Conservation (phyloP, 2,329 filamentous ascomycete species). For the Scedosporium aurantiacum region DNA sequence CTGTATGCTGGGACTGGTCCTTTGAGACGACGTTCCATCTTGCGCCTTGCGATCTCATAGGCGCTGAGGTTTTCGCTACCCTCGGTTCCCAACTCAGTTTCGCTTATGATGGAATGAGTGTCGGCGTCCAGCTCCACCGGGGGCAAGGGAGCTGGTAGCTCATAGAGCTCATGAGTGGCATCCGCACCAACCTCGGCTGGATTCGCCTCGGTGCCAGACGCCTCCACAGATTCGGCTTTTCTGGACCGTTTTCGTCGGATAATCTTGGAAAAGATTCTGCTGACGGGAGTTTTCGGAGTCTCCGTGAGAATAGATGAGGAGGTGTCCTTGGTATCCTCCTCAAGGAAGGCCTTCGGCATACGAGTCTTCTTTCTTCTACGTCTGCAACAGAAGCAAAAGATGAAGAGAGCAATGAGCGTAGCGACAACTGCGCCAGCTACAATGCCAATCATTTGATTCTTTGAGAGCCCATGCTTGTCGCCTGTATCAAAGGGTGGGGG, state of each 20-base stretch:
- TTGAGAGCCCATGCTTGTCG: constrained; percentile 21
- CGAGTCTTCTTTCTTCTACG: constrained; percentile 19
- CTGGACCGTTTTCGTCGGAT: constrained; percentile 23
- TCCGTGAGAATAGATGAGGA: constrained; percentile 21
- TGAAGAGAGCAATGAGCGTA: constrained; percentile 20
- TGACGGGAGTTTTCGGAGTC: constrained; percentile 23
- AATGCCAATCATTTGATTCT: constrained; percentile 33
- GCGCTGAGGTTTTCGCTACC: constrained; percentile 28
- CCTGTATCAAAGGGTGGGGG: constrained; percentile 21
- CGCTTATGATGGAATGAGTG: constrained; percentile 23
- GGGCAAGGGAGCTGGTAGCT: constrained; percentile 33
- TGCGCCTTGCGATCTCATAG: constrained; percentile 40
- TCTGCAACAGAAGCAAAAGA: constrained; percentile 22
- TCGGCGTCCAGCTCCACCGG: constrained; percentile 40
- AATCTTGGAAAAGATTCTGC: constrained; percentile 32
- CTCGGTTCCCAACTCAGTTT: constrained; percentile 29
- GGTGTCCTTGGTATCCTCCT: constrained; percentile 26
- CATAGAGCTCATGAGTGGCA: constrained; percentile 37
- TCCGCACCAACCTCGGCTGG: constrained; percentile 28
- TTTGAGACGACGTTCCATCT: constrained; percentile 39
- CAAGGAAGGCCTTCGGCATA: constrained; percentile 4
- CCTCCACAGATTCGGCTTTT: constrained; percentile 19
- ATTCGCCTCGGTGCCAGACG: constrained; percentile 10
- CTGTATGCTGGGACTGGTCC: constrained; percentile 38
- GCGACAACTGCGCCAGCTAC: constrained; percentile 28